These are phyloP conservation scores for Prunus davidiana DNA, from an alignment of 306 rosid species.

Conservation along the genomic window DNA sequence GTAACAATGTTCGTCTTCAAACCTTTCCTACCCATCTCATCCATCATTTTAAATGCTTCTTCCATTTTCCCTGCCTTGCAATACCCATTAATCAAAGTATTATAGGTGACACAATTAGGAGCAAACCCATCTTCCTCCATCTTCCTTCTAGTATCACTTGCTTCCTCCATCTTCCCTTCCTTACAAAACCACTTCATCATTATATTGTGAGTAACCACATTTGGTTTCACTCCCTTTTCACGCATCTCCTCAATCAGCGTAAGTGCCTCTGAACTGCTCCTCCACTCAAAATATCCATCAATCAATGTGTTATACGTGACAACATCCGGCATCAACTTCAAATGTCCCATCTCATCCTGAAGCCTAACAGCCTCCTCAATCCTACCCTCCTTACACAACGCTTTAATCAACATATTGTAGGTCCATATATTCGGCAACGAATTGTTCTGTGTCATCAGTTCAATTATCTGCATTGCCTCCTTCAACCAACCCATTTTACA, in stretches of 20 bases:
- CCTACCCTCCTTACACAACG: conserved; percentile 67
- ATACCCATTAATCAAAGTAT: conserved; percentile 64
- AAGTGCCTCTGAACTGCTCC: conserved; percentile 39
- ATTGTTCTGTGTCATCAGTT: conserved; percentile 52
- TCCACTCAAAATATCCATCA: conserved; percentile 55
- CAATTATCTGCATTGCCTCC: conserved; percentile 66
- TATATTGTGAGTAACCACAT: conserved; percentile 70
- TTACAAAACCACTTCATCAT: conserved; percentile 76
- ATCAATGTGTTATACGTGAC: conserved; percentile 87
- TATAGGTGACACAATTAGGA: conserved; percentile 66
- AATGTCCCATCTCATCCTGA: conserved; percentile 64
- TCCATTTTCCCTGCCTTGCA: conserved; percentile 68
- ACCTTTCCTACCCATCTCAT: conserved; percentile 67
- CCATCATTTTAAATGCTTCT: conserved; percentile 71
- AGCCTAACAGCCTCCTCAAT: conserved; percentile 66
- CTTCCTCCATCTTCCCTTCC: conserved; percentile 73
- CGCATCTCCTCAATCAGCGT: conserved; percentile 60
- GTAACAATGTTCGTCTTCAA: conserved; percentile 58
- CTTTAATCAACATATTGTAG: conserved; percentile 65
- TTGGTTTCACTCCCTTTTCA: conserved; percentile 50
- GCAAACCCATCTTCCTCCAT: conserved; percentile 72
- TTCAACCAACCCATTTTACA: conserved; percentile 69
- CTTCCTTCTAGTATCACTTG: conserved; percentile 32
- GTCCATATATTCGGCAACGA: conserved; percentile 77
- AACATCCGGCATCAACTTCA: conserved; percentile 59